These are phyloP conservation scores for Warburgia ugandensis DNA, from an alignment of 164 flowering plant genomes.

Conservation along the genomic window DNA sequence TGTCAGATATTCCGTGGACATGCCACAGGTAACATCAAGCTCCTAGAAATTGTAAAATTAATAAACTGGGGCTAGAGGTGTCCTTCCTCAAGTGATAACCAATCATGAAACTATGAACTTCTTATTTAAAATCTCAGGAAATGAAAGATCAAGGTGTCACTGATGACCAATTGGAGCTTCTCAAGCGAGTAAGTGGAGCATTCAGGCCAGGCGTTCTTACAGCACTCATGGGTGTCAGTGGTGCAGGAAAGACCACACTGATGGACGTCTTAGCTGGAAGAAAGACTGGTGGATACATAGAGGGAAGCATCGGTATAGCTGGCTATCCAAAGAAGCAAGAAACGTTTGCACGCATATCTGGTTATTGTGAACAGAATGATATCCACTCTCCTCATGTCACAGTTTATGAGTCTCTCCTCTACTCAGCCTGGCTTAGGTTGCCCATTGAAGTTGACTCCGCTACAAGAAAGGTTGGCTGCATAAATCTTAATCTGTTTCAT, in stretches of 20 bases:
- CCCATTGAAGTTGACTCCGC: slow-evolving; percentile 28
- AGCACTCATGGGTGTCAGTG: slow-evolving; percentile 58
- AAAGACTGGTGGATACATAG: slow-evolving; percentile 44
- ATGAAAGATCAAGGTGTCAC: slow-evolving; percentile 40
- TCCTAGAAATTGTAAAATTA: background rate
- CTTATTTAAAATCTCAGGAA: slow-evolving; percentile 30
- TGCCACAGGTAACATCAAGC: slow-evolving; percentile 32
- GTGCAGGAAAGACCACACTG: slow-evolving; percentile 56
- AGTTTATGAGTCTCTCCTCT: slow-evolving; percentile 41
- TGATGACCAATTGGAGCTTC: slow-evolving; percentile 31
- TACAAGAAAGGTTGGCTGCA: slow-evolving; percentile 32
- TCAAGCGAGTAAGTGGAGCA: slow-evolving; percentile 43
- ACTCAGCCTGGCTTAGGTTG: slow-evolving; percentile 54
- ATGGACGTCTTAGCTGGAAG: slow-evolving; percentile 53
- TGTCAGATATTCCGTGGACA: slow-evolving; percentile 40
- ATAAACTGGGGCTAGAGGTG: background rate
- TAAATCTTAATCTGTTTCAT: background rate
- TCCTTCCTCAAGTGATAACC: too few relatives aligned
- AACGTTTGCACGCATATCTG: slow-evolving; percentile 48
- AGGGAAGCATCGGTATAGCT: slow-evolving; percentile 36
- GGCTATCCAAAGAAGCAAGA: slow-evolving; percentile 48
- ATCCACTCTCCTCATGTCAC: slow-evolving; percentile 57
- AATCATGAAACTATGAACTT: background rate
- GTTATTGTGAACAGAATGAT: slow-evolving; percentile 51
- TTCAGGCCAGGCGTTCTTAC: slow-evolving; percentile 56